Percentiles rank a stretch among this genome's conserved stretches.
Evolutionary conservation across 305 asterid genomes (phyloP).

Genomic region (Fraxinus latifolia): DNA sequence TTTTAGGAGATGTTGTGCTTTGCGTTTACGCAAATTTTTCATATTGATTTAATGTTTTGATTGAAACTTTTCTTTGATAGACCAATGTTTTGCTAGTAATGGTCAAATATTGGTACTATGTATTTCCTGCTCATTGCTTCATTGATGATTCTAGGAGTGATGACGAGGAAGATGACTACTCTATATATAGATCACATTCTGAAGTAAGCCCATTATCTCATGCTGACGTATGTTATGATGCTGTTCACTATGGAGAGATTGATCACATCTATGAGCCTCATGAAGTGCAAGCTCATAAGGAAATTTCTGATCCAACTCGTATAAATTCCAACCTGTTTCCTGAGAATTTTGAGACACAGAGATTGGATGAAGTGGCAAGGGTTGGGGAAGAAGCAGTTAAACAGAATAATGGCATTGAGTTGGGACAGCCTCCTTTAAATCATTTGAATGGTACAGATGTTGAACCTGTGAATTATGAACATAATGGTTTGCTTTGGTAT

Average conservation of each 20-base stretch:
- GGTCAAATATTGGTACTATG: slow-evolving; percentile 9
- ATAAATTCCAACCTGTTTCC: slow-evolving; percentile 28
- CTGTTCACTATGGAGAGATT: slow-evolving; percentile 33
- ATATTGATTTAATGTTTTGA: not conserved
- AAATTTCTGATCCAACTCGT: slow-evolving; percentile 35
- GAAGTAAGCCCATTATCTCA: slow-evolving; percentile 38
- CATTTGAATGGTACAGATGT: slow-evolving; percentile 37
- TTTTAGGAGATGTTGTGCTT: not conserved
- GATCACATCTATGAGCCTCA: slow-evolving; percentile 38
- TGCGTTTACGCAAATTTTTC: not conserved
- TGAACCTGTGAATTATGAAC: slow-evolving; percentile 66
- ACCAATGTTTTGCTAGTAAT: slow-evolving; percentile 16
- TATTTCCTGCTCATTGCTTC: slow-evolving; percentile 13
- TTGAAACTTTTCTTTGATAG: slow-evolving; percentile 3
- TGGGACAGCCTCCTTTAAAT: slow-evolving; percentile 30
- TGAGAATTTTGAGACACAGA: slow-evolving; percentile 41
- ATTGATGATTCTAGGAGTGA: slow-evolving; percentile 56
- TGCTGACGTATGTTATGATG: slow-evolving; percentile 36
- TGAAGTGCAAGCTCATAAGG: slow-evolving; percentile 40
- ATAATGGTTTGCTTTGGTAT: slow-evolving; percentile 59
- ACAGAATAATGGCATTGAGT: slow-evolving; percentile 28
- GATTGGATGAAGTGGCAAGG: slow-evolving; percentile 33
- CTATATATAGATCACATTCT: slow-evolving; percentile 44
- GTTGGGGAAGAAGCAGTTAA: slow-evolving; percentile 40
- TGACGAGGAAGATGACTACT: slow-evolving; percentile 56